Evolutionary conservation across 2,329 filamentous ascomycete genomes (phyloP).

Genomic region (Penicillium brevicompactum): DNA sequence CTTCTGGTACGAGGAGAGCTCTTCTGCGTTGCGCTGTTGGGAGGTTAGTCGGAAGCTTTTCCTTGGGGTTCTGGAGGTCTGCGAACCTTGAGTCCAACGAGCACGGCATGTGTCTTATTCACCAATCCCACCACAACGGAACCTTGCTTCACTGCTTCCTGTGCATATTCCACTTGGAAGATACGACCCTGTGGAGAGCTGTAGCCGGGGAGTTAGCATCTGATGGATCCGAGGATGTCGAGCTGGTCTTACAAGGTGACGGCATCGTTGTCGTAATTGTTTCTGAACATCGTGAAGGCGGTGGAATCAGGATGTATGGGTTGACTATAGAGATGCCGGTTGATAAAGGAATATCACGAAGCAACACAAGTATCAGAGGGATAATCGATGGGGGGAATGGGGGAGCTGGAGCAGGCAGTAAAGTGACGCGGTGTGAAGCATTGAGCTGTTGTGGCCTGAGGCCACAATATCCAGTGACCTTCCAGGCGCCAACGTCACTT

Average conservation of each 20-base stretch:
- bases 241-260: constrained; percentile 80
- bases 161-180: constrained; percentile 99
- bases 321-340: constrained; percentile 5
- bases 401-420: constrained; percentile 34
- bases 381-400: constrained; percentile 21
- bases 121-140: constrained; percentile 96
- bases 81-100: constrained; percentile 90
- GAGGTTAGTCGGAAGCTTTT: background rate
- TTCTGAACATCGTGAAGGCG: constrained; percentile 82
- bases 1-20: constrained; percentile 99
- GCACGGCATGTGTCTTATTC: constrained; percentile 96
- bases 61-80: background rate
- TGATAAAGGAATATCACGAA: constrained; percentile 14
- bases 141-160: constrained; percentile 98
- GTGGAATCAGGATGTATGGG: constrained; percentile 8
- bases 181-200: constrained; percentile 99
- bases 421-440: constrained; percentile 39
- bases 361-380: constrained; percentile 17
- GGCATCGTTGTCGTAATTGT: constrained; percentile 99
- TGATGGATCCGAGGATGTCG: constrained; percentile 15
- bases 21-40: constrained; percentile 89
- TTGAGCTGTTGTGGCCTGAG: constrained; percentile 30
- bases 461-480: constrained; percentile 28
- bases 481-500: constrained; percentile 36
- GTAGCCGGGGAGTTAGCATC: constrained; percentile 22